phyloP scores from a whole-genome alignment of 2,329 filamentous ascomycete genomes.

The Epichloe coenophiala region DNA sequence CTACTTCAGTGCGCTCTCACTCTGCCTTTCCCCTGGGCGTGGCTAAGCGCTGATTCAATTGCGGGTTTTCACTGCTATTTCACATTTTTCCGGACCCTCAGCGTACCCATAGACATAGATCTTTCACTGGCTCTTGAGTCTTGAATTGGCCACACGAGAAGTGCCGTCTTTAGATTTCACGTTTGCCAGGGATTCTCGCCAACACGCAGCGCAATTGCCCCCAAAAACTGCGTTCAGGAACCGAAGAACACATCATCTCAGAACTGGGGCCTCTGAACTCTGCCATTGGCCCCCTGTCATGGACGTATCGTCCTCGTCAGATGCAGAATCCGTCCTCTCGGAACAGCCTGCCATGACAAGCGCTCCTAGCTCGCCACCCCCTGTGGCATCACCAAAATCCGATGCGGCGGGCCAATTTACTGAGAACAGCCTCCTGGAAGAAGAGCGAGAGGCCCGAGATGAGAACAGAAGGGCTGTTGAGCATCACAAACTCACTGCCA shows the following conservation, averaged over 20 bases:
- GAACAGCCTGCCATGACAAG: slow-evolving; percentile 19
- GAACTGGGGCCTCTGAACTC: background rate
- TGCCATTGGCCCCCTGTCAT: slow-evolving; percentile 9
- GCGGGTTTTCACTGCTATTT: background rate
- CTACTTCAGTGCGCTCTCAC: background rate
- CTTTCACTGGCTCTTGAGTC: background rate
- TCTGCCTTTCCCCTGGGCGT: background rate
- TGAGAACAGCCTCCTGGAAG: slow-evolving; percentile 19
- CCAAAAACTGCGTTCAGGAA: background rate
- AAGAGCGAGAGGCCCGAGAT: slow-evolving; percentile 21
- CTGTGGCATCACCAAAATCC: slow-evolving; percentile 9
- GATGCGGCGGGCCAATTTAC: slow-evolving; percentile 8
- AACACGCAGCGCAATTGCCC: background rate
- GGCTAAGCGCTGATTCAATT: background rate
- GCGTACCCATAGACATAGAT: background rate
- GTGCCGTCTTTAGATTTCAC: too few relatives aligned
- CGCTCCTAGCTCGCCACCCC: slow-evolving; percentile 25
- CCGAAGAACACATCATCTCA: background rate
- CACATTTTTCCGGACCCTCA: background rate
- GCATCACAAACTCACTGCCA: slow-evolving; percentile 24
- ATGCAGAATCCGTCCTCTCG: slow-evolving; percentile 18
- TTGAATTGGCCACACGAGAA: background rate
- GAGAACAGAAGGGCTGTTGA: slow-evolving; percentile 36
- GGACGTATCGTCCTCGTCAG: slow-evolving; percentile 18
- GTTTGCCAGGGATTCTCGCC: background rate